These are phyloP conservation scores for Triadica sebifera DNA, from an alignment of 345 rosid species.

Conservation along the genomic window DNA sequence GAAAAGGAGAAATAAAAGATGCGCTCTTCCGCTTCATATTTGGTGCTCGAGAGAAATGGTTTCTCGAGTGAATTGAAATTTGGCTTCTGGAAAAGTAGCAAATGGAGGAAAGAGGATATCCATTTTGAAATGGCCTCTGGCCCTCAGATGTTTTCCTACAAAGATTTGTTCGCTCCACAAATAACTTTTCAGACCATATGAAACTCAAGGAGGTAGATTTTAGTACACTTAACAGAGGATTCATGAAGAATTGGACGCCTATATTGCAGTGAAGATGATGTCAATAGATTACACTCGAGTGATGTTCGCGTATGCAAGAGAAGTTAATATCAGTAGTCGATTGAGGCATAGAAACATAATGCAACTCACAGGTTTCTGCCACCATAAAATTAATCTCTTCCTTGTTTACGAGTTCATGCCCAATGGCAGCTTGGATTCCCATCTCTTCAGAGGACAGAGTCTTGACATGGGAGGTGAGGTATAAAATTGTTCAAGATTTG, in stretches of 20 bases:
- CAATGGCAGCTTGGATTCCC: background rate
- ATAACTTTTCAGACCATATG: no score
- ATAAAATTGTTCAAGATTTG: background rate
- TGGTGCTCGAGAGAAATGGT: no score
- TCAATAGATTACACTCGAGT: background rate
- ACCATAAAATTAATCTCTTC: background rate
- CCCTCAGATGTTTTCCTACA: no score
- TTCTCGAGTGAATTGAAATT: no score
- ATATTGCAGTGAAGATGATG: background rate
- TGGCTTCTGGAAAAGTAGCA: no score
- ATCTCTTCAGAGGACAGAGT: background rate
- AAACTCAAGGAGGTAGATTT: no score
- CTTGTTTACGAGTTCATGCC: conserved; percentile 5
- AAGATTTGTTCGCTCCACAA: no score
- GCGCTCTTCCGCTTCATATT: no score
- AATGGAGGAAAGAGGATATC: no score
- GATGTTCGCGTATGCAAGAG: background rate
- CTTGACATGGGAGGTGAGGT: background rate
- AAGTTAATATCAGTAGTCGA: background rate
- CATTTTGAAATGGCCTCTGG: background rate
- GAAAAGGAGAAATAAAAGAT: no score
- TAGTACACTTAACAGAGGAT: no score
- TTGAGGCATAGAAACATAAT: background rate
- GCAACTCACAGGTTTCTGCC: background rate
- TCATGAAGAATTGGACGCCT: no score